Evolutionary conservation across 2,329 filamentous ascomycete species (phyloP), one percentile per base, ranked within the genome.

Genomic region (Nigrospora osmanthi): DNA sequence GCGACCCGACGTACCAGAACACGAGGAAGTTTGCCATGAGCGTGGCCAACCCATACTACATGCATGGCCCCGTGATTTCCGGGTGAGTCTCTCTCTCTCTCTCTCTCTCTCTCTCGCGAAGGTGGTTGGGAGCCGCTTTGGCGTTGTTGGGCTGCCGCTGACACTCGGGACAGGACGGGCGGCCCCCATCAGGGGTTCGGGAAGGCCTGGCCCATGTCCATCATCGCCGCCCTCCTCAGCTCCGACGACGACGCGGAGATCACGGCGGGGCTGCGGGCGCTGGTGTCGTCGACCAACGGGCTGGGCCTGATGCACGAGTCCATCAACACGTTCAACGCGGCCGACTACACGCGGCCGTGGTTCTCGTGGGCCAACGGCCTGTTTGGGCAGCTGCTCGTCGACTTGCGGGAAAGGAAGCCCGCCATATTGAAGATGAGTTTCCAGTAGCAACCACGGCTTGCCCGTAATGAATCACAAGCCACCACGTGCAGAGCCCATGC

Each of bases 291-390:
- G 48, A 88, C 83, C 3, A 83, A 81, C 53, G 72, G 74, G n/a
- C 70, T 87, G 10, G 89, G 89, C 0, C 63, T 95, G 52, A 79
- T 95, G 1, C 88, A 95, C 54, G 89, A 95, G 68, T 87, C 83
- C 47, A 74, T 91, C 44, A 77, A 87, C 58, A 83, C 87, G 13
- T 76, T 81, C 40, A 68, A 76, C 47, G 67, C 74, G 17, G 57
- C 49, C 5, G 49, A 58, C 16, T 72, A 68, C 66, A 72, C 69
- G 3, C 56, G 69, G 38, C 65, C 67, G 41, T 73, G 70, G 70
- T 93, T 94, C 58, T 85, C 87, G 2, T 93, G 88, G 88, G 87
- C 87, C n/a, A 93, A 93, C 58, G 87, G 85, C 0, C 78, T 94
- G 16, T 91, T 90, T 61, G 85, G 87, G n/a, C 83, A 91, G 67